phyloP scores from a whole-genome alignment of 2,329 filamentous ascomycete species.

The Tolypocladium album region DNA sequence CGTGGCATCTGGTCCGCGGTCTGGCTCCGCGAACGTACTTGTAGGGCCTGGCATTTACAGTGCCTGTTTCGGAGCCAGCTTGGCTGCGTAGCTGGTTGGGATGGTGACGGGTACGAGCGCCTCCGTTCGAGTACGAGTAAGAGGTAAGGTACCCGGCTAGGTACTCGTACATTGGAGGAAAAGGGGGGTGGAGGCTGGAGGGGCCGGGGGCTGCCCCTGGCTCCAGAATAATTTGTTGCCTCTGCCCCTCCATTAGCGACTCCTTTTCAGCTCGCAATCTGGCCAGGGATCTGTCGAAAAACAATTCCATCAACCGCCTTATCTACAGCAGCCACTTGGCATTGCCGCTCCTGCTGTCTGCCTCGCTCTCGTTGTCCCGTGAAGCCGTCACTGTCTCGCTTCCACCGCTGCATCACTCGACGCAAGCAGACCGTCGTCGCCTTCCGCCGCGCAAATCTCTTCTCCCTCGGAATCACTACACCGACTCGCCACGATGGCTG shows the following conservation, averaged over 20 bases:
- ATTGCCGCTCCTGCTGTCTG: slow-evolving; percentile 12
- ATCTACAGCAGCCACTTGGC: slow-evolving; percentile 16
- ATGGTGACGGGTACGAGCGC: background rate
- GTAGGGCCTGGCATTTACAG: background rate
- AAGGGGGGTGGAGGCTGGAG: background rate
- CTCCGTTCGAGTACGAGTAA: too few relatives aligned
- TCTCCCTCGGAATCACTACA: background rate
- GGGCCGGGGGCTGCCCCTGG: slow-evolving; percentile 9
- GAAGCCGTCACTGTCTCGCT: background rate
- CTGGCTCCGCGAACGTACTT: background rate
- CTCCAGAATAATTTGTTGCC: slow-evolving; percentile 22
- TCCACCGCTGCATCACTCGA: background rate
- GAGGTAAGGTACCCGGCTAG: too few relatives aligned
- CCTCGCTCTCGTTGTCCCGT: slow-evolving; percentile 11
- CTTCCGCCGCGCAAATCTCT: background rate
- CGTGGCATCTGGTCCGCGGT: background rate
- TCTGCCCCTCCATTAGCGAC: slow-evolving; percentile 27
- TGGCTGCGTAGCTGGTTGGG: background rate
- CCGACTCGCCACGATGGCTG: background rate
- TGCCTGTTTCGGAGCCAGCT: background rate
- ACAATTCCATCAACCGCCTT: slow-evolving; percentile 7
- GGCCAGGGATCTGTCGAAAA: slow-evolving; percentile 1
- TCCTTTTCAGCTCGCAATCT: slow-evolving; percentile 17
- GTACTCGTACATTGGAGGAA: background rate
- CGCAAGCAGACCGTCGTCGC: background rate